Conservation (phyloP, 139 green algal genomes). For the Limnomonas spitsbergensis region DNA sequence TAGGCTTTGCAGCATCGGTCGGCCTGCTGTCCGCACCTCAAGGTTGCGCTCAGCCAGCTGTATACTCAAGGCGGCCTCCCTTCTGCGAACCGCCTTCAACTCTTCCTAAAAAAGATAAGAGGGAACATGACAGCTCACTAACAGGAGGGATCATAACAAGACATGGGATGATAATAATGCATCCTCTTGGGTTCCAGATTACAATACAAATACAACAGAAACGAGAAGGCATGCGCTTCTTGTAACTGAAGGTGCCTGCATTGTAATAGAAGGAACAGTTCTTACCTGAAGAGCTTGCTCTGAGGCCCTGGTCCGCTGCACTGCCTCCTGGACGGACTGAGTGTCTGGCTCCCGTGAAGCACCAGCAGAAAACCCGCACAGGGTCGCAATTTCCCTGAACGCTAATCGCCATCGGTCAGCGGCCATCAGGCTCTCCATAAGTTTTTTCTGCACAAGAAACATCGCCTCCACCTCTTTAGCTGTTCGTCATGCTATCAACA, state of each 20-base stretch:
- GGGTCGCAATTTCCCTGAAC: conserved; percentile 35
- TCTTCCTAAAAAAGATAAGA: conserved; percentile 42
- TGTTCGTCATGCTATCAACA: no score
- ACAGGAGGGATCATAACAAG: no score
- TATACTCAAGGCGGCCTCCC: conserved; percentile 38
- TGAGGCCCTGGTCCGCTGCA: conserved; percentile 26
- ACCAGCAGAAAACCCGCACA: not conserved
- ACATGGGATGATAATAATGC: no score
- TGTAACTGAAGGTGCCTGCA: no score
- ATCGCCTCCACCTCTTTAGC: no score
- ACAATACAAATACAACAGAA: no score
- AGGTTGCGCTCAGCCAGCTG: conserved; percentile 53
- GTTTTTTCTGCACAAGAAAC: conserved; percentile 17
- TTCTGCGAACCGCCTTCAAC: conserved; percentile 19
- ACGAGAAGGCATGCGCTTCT: no score
- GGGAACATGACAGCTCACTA: no score
- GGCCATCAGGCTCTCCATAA: conserved; percentile 21
- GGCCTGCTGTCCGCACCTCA: conserved; percentile 19
- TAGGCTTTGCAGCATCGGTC: not conserved
- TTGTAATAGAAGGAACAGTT: no score
- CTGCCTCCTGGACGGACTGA: conserved; percentile 28
- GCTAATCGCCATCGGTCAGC: conserved; percentile 39
- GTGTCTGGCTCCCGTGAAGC: conserved; percentile 31
- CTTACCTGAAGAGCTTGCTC: conserved; percentile 32
- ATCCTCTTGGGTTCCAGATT: no score